These are phyloP conservation scores for Rutstroemia sydowiana DNA, from an alignment of 2,329 filamentous ascomycete genomes.

Conservation along the genomic window DNA sequence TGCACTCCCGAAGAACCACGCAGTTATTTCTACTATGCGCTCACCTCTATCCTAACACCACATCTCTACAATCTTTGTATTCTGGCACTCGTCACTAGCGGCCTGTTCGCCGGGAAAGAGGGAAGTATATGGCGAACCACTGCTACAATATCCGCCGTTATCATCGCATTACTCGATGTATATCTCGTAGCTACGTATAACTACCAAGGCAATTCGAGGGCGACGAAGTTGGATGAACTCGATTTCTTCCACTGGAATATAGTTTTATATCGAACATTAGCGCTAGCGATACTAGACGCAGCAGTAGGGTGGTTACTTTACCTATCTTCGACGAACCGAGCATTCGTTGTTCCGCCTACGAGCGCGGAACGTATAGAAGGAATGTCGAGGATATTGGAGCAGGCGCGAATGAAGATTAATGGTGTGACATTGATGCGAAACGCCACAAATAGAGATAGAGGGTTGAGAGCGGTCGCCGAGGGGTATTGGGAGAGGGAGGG, in stretches of 20 bases:
- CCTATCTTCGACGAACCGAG: slow-evolving; percentile 71
- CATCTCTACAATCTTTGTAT: slow-evolving; percentile 72
- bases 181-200: slow-evolving; percentile 60
- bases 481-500: slow-evolving; percentile 79
- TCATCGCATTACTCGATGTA: slow-evolving; percentile 55
- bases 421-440: slow-evolving; percentile 73
- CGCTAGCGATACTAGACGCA: slow-evolving; percentile 58
- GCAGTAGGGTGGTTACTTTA: slow-evolving; percentile 61
- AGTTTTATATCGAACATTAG: slow-evolving; percentile 53
- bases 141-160: slow-evolving; percentile 56
- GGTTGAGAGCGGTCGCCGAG: slow-evolving; percentile 56
- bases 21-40: slow-evolving; percentile 72
- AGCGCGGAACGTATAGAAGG: slow-evolving; percentile 60
- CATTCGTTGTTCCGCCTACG: slow-evolving; percentile 56
- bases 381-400: slow-evolving; percentile 48
- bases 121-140: slow-evolving; percentile 61
- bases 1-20: slow-evolving; percentile 63
- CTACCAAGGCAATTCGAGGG: slow-evolving; percentile 54
- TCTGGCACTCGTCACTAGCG: slow-evolving; percentile 67
- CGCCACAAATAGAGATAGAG: slow-evolving; percentile 66
- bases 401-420: slow-evolving; percentile 58
- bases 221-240: slow-evolving; percentile 54
- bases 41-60: slow-evolving; percentile 65
- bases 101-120: slow-evolving; percentile 53
- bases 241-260: slow-evolving; percentile 67